Evolutionary conservation across 208 protist species (phyloP).

Genomic region (Trypanosoma avium): DNA sequence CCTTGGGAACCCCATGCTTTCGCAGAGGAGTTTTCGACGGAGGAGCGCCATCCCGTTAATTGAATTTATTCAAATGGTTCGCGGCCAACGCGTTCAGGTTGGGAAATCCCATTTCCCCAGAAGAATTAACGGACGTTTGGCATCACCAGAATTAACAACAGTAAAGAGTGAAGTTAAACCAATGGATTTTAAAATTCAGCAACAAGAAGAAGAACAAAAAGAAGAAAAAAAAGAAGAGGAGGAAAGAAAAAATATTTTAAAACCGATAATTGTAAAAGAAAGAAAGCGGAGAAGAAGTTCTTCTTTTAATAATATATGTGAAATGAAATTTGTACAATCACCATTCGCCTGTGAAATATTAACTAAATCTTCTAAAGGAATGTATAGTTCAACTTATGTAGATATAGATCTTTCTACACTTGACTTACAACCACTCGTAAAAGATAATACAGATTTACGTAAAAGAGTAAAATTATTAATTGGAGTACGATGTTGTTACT

Average conservation of each 20-base stretch:
- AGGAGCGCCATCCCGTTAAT: constrained; percentile 41
- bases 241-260: not conserved
- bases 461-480: constrained; percentile 20
- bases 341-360: constrained; percentile 26
- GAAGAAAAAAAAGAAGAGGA: constrained; percentile 2
- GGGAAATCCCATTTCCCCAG: constrained; percentile 23
- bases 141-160: not conserved
- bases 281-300: constrained; percentile 4
- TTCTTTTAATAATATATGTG: not conserved
- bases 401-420: constrained; percentile 28
- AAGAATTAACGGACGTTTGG: constrained; percentile 14
- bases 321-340: constrained; percentile 13
- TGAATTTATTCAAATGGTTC: constrained; percentile 44
- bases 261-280: not conserved
- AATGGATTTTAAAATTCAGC: not conserved
- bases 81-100: not conserved
- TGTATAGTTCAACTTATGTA: constrained; percentile 32
- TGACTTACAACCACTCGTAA: constrained; percentile 23
- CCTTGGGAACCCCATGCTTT: not conserved
- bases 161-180: not conserved
- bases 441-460: not conserved
- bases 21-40: not conserved
- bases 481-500: constrained; percentile 48
- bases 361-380: constrained; percentile 25
- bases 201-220: constrained; percentile 20